A percentile compares a stretch with the other conserved stretches of the same genome.
Evolutionary conservation across 31 red algal species (phyloP).

Genomic region (Porphyra umbilicalis): DNA sequence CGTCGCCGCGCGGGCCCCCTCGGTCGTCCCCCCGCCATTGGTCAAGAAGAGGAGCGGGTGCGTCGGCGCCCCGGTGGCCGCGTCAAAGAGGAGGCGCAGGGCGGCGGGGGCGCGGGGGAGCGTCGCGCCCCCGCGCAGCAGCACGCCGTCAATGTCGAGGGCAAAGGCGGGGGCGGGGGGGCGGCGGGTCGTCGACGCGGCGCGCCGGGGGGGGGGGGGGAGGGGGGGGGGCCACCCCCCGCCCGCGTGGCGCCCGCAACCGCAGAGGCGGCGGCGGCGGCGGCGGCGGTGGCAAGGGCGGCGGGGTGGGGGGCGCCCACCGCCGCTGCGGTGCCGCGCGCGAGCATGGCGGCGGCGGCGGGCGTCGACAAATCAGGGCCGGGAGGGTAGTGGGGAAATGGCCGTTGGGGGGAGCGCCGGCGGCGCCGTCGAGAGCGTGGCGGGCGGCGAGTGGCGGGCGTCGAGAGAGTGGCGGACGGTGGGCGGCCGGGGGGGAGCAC

Average conservation of each 20-base stretch:
- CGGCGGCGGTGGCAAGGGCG: too few species aligned
- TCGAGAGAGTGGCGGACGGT: too few species aligned
- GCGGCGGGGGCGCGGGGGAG: conserved; percentile 31
- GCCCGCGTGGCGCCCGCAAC: background rate
- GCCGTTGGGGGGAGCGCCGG: too few species aligned
- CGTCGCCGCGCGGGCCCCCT: conserved; percentile 32
- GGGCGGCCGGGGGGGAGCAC: too few species aligned
- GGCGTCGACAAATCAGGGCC: too few species aligned
- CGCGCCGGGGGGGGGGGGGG: background rate
- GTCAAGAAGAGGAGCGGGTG: conserved; percentile 60
- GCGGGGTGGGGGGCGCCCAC: too few species aligned
- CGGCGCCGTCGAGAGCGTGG: too few species aligned
- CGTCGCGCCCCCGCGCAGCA: conserved; percentile 39
- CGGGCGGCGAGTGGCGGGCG: too few species aligned
- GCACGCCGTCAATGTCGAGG: conserved; percentile 87
- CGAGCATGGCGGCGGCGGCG: too few species aligned
- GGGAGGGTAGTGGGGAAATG: too few species aligned
- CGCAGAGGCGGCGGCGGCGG: too few species aligned
- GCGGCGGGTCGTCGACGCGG: background rate
- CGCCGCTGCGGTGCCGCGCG: too few species aligned
- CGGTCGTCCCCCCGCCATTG: conserved; percentile 66
- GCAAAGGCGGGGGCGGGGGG: conserved; percentile 37
- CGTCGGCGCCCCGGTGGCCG: conserved; percentile 6
- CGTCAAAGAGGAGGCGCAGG: conserved; percentile 16
- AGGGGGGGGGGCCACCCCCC: background rate